Conservation (phyloP, 768 basidiomycete species). For the Hydnomerulius pinastri region DNA sequence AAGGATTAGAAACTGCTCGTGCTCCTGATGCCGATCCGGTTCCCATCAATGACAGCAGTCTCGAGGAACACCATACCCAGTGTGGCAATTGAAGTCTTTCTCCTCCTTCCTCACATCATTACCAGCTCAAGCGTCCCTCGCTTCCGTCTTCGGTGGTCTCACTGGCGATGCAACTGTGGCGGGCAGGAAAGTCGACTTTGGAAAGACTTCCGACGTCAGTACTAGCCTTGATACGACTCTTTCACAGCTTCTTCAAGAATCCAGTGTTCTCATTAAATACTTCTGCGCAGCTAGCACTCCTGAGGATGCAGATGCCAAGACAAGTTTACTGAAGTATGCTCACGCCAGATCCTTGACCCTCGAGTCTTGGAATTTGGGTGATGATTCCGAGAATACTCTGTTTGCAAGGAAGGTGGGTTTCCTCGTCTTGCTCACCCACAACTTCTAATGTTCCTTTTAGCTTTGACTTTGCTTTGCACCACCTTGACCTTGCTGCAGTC, state of each 20-base stretch:
- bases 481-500: conserved; percentile 5
- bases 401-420: not conserved
- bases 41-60: conserved; percentile 13
- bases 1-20: conserved; percentile 22
- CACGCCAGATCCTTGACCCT: too few relatives aligned
- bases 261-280: too few relatives aligned
- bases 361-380: too few relatives aligned
- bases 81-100: conserved; percentile 22
- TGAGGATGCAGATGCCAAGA: conserved; percentile 15
- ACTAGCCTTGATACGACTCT: conserved; percentile 7
- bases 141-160: conserved; percentile 7
- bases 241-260: not conserved
- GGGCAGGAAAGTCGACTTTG: conserved; percentile 14
- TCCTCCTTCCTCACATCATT: conserved; percentile 5
- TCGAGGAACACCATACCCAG: conserved; percentile 20
- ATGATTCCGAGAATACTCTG: too few relatives aligned
- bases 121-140: too few relatives aligned
- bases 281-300: conserved; percentile 10
- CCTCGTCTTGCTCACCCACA: too few relatives aligned
- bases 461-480: conserved; percentile 11
- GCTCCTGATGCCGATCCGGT: conserved; percentile 21
- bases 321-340: conserved; percentile 5
- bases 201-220: conserved; percentile 5
- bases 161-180: not conserved
- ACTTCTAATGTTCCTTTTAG: too few relatives aligned